A percentile compares a stretch with the other conserved stretches of the same genome.
Evolutionary conservation across 345 rosid species (phyloP).

Genomic region (Citrus medica): DNA sequence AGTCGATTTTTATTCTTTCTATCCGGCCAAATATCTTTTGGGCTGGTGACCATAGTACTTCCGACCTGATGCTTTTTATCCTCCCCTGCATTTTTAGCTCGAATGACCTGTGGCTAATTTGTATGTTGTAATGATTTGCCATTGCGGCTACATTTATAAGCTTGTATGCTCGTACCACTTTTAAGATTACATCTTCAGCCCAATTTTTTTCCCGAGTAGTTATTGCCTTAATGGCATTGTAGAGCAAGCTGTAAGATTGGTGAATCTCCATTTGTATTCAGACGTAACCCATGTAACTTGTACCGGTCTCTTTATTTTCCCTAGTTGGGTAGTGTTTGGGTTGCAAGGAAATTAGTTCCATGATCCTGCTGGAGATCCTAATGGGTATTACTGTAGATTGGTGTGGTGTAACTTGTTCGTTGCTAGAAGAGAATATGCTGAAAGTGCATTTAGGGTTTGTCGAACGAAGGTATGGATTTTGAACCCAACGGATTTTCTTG

Average conservation of each 20-base stretch:
- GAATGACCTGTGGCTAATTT: background rate
- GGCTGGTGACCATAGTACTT: conserved; percentile 49
- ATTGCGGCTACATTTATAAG: background rate
- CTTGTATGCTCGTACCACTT: background rate
- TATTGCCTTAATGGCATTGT: background rate
- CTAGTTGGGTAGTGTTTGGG: background rate
- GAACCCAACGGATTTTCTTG: background rate
- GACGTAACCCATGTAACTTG: background rate
- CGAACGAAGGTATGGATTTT: background rate
- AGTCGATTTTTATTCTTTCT: conserved; percentile 17
- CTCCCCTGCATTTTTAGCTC: background rate
- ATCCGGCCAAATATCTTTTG: conserved; percentile 12
- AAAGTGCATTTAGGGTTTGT: background rate
- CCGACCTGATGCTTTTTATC: background rate
- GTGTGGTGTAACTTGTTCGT: background rate
- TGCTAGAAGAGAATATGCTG: background rate
- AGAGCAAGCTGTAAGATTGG: background rate
- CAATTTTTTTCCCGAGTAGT: background rate
- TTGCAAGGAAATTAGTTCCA: background rate
- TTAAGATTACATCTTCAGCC: background rate
- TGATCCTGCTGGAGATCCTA: background rate
- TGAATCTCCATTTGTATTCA: background rate
- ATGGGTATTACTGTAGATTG: background rate
- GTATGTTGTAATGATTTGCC: background rate
- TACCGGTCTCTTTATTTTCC: background rate